A percentile compares a stretch with the other conserved stretches of the same genome.
Evolutionary conservation across 1,139 yeast species (phyloP).

Genomic region (Nakaseomyces glabratus): DNA sequence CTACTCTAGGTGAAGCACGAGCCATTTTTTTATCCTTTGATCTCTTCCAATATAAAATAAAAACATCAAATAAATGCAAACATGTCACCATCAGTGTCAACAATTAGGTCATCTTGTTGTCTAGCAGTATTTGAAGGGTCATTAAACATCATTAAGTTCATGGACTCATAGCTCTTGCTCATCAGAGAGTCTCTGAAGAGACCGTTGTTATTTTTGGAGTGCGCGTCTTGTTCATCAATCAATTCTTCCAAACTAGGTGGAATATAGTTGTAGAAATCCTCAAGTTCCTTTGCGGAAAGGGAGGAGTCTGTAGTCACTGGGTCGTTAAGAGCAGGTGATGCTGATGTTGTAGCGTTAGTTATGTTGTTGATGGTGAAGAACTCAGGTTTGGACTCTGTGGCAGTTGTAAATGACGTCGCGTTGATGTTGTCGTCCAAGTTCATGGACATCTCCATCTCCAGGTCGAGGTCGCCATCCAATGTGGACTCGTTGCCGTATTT

Average conservation of each 20-base stretch:
- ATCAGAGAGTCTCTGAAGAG: constrained; percentile 5
- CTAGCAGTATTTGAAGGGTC: constrained; percentile 3
- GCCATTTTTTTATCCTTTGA: no score
- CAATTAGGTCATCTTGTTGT: constrained; percentile 4
- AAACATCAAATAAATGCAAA: constrained; percentile 6
- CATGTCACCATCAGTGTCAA: constrained; percentile 6
- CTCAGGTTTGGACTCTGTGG: constrained; percentile 3
- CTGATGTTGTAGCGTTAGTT: constrained; percentile 1
- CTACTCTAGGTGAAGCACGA: no score
- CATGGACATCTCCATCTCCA: no score
- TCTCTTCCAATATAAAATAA: no score
- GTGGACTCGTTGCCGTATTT: no score
- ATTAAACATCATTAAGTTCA: constrained; percentile 7
- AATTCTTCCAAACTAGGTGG: constrained; percentile 30
- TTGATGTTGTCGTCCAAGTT: no score
- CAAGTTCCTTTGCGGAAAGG: constrained; percentile 7
- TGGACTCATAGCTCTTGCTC: constrained; percentile 6
- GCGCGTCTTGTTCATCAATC: constrained; percentile 27
- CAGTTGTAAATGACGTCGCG: no score
- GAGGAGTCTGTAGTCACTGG: constrained; percentile 9
- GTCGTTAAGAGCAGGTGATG: constrained; percentile 7
- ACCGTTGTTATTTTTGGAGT: constrained; percentile 10
- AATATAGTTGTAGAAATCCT: constrained; percentile 16
- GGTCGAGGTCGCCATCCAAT: no score
- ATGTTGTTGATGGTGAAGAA: constrained; percentile 7